A percentile compares a stretch with the other conserved stretches of the same genome.
phyloP scores from a whole-genome alignment of 306 rosid species.

The Adenanthera pavonina region DNA sequence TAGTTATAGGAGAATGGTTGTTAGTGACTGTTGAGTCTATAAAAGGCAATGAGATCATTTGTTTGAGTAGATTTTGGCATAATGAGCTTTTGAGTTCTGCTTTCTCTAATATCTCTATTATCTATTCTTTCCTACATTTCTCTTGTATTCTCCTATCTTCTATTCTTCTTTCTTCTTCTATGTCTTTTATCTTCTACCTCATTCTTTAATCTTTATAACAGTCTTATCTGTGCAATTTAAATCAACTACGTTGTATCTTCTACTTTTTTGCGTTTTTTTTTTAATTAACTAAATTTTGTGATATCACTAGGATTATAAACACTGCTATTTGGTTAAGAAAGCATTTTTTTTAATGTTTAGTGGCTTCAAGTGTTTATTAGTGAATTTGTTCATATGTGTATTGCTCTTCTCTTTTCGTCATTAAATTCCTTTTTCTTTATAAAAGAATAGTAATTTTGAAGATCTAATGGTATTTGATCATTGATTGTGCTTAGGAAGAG shows the following conservation, averaged over 20 bases:
- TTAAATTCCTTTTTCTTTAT: not conserved
- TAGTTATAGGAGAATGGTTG: too few relatives aligned
- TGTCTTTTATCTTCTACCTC: too few relatives aligned
- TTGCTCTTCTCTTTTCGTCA: not conserved
- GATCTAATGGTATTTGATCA: slow-evolving; percentile 38
- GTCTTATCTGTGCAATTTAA: not conserved
- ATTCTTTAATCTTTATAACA: too few relatives aligned
- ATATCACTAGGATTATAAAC: slow-evolving; percentile 1
- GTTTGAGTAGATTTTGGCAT: too few relatives aligned
- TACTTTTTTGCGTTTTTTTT: slow-evolving; percentile 15
- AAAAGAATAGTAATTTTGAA: slow-evolving; percentile 21
- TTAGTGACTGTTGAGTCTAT: too few relatives aligned
- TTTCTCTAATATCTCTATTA: too few relatives aligned
- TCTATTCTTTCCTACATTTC: too few relatives aligned
- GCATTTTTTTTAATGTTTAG: slow-evolving; percentile 7
- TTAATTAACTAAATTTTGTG: not conserved
- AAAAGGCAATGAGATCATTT: too few relatives aligned
- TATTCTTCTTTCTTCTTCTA: too few relatives aligned
- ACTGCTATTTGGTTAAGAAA: slow-evolving; percentile 13
- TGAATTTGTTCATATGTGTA: not conserved
- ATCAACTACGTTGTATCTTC: slow-evolving; percentile 1
- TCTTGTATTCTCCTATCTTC: too few relatives aligned
- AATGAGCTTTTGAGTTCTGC: too few relatives aligned
- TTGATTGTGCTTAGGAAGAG: slow-evolving; percentile 72
- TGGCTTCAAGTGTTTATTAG: slow-evolving; percentile 20